phyloP scores from a whole-genome alignment of 1,284 basidiomycete species.

The Sporisorium exsertum region DNA sequence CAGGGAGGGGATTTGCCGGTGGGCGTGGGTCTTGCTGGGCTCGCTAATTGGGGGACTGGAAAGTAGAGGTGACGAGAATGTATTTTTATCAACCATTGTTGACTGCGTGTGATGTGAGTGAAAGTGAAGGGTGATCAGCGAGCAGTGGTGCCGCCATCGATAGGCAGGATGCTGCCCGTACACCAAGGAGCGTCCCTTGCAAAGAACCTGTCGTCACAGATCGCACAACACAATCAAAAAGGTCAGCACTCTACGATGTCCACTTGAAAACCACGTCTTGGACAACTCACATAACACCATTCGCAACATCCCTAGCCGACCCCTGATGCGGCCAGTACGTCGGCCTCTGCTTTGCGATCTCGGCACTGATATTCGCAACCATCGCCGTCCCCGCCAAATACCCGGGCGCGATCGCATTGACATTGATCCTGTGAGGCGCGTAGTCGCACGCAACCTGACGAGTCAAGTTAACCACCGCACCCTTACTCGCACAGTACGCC shows the following conservation, averaged over 20 bases:
- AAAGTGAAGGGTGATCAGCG: constrained; percentile 15
- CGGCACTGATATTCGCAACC: constrained; percentile 37
- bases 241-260: not conserved
- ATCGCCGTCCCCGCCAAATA: constrained; percentile 47
- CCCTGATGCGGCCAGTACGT: constrained; percentile 54
- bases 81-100: constrained; percentile 2
- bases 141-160: constrained; percentile 52
- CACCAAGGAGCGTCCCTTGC: constrained; percentile 48
- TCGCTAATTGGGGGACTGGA: constrained; percentile 47
- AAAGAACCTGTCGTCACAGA: constrained; percentile 27
- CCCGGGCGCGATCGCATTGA: constrained; percentile 50
- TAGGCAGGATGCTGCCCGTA: constrained; percentile 49
- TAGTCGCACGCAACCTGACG: constrained; percentile 51
- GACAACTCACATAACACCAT: constrained; percentile 36
- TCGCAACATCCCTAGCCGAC: constrained; percentile 38
- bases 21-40: constrained; percentile 36
- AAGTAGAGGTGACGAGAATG: constrained; percentile 18
- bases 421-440: constrained; percentile 45
- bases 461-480: constrained; percentile 47
- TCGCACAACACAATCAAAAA: not conserved
- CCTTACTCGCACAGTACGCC: constrained; percentile 46
- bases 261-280: too few relatives aligned
- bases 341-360: constrained; percentile 24
- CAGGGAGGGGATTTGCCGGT: constrained; percentile 42
- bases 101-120: constrained; percentile 5